Evolutionary conservation across 2,329 filamentous ascomycete species (phyloP), one percentile per base, ranked within the genome.

Genomic region (Colletotrichum incanum): DNA sequence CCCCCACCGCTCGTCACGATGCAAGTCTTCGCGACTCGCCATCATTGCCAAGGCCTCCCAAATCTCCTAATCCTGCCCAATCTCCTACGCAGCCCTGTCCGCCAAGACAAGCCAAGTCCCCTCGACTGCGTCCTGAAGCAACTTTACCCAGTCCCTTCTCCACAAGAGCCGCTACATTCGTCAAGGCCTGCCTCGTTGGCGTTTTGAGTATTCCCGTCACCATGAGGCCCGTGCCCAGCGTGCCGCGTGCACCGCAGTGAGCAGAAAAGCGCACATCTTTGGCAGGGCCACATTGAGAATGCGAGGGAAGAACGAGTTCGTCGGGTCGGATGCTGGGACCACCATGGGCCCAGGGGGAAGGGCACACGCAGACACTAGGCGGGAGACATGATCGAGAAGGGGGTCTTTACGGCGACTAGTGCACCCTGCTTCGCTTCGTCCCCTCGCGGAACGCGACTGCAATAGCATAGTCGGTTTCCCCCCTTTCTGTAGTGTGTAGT

Each of bases 61-160:
- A 62, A 50, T 71, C 68, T 71, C 56, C 68, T 67, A 67, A 71
- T 56, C 68, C 68, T 67, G 43, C 64, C 67, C 41, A 20, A n/a
- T 20, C 39, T 58, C 43, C 43, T 26, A 11, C 28, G 39, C 39
- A 26, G 14, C 28, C 37, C 49, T n/a, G 39, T 20, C 31, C 20
- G 50, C 66, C 60, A 65, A 50, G 52, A 37, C 23, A 41, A 50
- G 60, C 66, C 60, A 56, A 68, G 63, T 39, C 23, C 16, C 26
- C 58, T 37, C 34, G 34, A 37, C 34, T 8, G 34, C 11, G 34
- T 37, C 26, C 43, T 65, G 67, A 43, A 56, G 68, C 68, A 71
- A 61, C 47, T 67, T 62, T 71, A 71, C 63, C 63, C 68, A 61
- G 23, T 31, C 41, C 14, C 14, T 45, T n/a, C 41, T n/a, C 56